These are phyloP conservation scores for Cryptosporidium ubiquitum DNA, from an alignment of 169 alveolate genomes.

Conservation along the genomic window DNA sequence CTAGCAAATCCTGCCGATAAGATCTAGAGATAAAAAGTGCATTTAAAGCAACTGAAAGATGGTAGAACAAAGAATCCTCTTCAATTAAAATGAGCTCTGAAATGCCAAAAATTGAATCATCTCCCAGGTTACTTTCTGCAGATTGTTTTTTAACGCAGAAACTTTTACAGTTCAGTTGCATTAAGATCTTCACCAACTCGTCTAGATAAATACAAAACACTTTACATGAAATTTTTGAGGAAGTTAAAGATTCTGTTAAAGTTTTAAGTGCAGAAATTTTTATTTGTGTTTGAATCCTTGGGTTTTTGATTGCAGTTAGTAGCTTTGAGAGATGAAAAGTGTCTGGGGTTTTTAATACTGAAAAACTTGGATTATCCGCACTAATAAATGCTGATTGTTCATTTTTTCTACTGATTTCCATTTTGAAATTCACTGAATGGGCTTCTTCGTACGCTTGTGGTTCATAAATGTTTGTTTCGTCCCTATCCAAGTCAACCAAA, in stretches of 20 bases:
- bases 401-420: not conserved
- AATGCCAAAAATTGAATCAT: conserved; percentile 9
- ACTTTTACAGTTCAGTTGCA: not conserved
- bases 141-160: not conserved
- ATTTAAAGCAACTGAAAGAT: conserved; percentile 38
- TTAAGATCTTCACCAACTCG: conserved; percentile 27
- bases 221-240: conserved; percentile 28
- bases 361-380: not conserved
- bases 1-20: not conserved
- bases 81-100: conserved; percentile 28
- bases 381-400: not conserved
- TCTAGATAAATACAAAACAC: conserved; percentile 23
- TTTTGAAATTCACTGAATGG: no score
- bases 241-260: conserved; percentile 25
- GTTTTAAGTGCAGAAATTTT: conserved; percentile 32
- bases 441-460: not conserved
- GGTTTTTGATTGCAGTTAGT: conserved; percentile 19
- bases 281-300: conserved; percentile 56
- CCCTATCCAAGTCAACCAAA: not conserved
- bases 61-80: conserved; percentile 42
- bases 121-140: not conserved
- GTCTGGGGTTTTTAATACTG: conserved; percentile 53
- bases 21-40: conserved; percentile 63
- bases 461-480: not conserved
- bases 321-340: conserved; percentile 49